Evolutionary conservation across 75 land plant genomes (phyloP).

Genomic region (Chamaecyparis obtusa): DNA sequence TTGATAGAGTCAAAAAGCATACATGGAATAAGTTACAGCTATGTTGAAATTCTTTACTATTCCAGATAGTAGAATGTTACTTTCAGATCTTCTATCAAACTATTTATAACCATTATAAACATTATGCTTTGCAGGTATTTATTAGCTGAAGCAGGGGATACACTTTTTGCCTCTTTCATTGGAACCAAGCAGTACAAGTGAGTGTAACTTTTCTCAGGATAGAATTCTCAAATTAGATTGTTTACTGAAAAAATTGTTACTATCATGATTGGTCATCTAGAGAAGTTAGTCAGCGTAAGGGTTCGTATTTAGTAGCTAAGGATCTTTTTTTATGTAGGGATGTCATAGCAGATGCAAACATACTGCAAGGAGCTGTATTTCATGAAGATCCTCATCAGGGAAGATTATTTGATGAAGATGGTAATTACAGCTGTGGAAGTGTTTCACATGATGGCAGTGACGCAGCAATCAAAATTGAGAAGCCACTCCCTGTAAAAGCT

Average conservation of each 20-base stretch:
- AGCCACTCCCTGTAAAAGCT: constrained; percentile 27
- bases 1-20: not conserved
- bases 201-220: constrained; percentile 15
- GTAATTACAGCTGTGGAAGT: constrained; percentile 17
- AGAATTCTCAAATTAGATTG: not conserved
- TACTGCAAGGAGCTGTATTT: constrained; percentile 87
- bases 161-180: constrained; percentile 91
- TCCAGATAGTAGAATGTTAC: not conserved
- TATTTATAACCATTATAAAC: not conserved
- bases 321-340: constrained; percentile 49
- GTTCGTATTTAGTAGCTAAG: not conserved
- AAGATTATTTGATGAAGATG: constrained; percentile 28
- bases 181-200: constrained; percentile 96
- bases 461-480: constrained; percentile 20
- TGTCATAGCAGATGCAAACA: constrained; percentile 86
- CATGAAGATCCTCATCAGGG: constrained; percentile 66
- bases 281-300: not conserved
- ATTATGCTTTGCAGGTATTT: constrained; percentile 56
- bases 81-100: not conserved
- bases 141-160: constrained; percentile 90
- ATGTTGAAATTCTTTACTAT: not conserved
- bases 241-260: constrained; percentile 6
- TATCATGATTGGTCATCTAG: not conserved
- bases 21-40: not conserved
- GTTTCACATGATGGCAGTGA: constrained; percentile 9